Evolutionary conservation across 139 green algal species (phyloP), one percentile per base, ranked within the genome.

Genomic region (Ulvella scutata): DNA sequence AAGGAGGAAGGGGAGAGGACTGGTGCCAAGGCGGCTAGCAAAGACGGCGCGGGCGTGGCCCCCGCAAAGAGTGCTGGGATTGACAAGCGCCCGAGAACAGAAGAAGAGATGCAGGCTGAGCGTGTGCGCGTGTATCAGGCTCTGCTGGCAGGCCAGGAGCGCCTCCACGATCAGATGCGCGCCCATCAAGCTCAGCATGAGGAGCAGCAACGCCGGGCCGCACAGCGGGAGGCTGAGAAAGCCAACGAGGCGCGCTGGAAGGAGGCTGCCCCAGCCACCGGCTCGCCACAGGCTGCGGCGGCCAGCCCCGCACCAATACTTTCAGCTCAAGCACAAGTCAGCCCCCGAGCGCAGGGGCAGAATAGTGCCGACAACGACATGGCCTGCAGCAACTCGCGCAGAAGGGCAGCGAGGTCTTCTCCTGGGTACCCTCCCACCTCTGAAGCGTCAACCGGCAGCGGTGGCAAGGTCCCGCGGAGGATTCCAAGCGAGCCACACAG

Each of bases 61-160:
- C n/a, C 51, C n/a, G 51, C 51, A 10, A 67, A 67, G 51, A 36
- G n/a, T n/a, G 4, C 13, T 26, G 51, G 51, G n/a, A 67, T n/a
- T 23, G 51, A 67, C 9, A 26, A 29, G 13, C n/a, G n/a, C n/a
- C 51, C 51, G 6, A 67, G 33, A 26, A 67, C 51, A 26, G 51
- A 67, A 26, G 51, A 67, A 26, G 51, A 67, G 51, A 67, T 67
- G 51, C 51, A 67, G 51, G 51, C 51, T n/a, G 51, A 67, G 51
- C 51, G 51, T n/a, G n/a, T 67, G 20, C 51, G 51, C 13, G 51
- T 67, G 51, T 67, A 67, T 26, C 9, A 67, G 51, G 51, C 51
- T 0, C 51, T 67, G 9, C 51, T n/a, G 51, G n/a, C 33, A n/a
- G 51, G 51, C n/a, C 51, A 67, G 20, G 9, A 67, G 51, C 51